Evolutionary conservation across 192 early-diverging fungal species (phyloP).

Genomic region (Backusella liffmaniae): DNA sequence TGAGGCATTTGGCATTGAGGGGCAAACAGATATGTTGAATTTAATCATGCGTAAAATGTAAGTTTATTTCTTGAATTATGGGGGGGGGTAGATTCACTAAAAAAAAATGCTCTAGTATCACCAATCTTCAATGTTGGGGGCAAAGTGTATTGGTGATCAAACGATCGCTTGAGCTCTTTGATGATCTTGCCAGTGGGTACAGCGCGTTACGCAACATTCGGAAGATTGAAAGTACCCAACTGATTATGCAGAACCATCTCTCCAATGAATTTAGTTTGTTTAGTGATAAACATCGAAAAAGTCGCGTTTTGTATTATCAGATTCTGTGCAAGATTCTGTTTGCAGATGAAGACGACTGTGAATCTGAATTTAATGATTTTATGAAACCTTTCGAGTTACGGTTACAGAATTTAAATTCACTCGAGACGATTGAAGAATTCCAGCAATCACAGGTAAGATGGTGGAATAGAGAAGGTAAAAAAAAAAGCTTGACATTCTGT

Average conservation of each 20-base stretch:
- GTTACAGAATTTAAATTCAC: constrained; percentile 50
- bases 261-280: constrained; percentile 73
- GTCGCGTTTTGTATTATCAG: constrained; percentile 70
- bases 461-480: no score
- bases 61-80: constrained; percentile 3
- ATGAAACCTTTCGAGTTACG: constrained; percentile 63
- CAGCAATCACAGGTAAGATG: constrained; percentile 45
- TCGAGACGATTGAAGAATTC: constrained; percentile 53
- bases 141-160: constrained; percentile 52
- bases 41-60: constrained; percentile 65
- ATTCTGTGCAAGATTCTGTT: constrained; percentile 78
- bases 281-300: constrained; percentile 54
- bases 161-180: constrained; percentile 67
- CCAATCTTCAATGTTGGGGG: constrained; percentile 65
- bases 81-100: not conserved
- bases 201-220: constrained; percentile 71
- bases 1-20: constrained; percentile 63
- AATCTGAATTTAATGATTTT: constrained; percentile 63
- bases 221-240: constrained; percentile 65
- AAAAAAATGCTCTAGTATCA: constrained; percentile 40
- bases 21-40: constrained; percentile 59
- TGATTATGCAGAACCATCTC: constrained; percentile 73
- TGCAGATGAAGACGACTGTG: constrained; percentile 57
- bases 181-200: constrained; percentile 72
- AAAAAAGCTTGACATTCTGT: no score